Percentiles rank a stretch among this genome's conserved stretches.
phyloP scores from a whole-genome alignment of 441 rosid genomes.

The Kokia cookei region DNA sequence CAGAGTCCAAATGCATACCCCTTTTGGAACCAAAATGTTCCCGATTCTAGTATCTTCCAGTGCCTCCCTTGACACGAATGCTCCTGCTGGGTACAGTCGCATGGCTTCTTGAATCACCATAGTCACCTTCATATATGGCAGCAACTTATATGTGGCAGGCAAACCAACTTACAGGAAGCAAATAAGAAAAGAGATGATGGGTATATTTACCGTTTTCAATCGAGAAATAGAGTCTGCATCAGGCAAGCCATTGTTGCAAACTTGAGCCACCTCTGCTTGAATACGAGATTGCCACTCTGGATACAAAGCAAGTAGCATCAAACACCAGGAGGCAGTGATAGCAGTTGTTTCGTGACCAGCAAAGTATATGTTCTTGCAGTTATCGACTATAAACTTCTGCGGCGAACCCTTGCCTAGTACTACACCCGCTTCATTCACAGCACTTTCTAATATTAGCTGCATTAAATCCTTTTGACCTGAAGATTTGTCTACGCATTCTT shows the following conservation, averaged over 20 bases:
- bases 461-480: slow-evolving; percentile 43
- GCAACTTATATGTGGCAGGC: not conserved
- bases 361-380: slow-evolving; percentile 65
- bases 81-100: slow-evolving; percentile 60
- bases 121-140: slow-evolving; percentile 27
- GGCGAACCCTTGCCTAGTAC: slow-evolving; percentile 25
- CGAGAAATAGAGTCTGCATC: slow-evolving; percentile 32
- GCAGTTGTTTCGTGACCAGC: slow-evolving; percentile 61
- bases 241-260: slow-evolving; percentile 23
- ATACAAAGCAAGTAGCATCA: slow-evolving; percentile 57
- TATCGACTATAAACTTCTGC: slow-evolving; percentile 50
- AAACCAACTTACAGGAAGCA: not conserved
- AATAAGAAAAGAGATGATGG: not conserved
- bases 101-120: slow-evolving; percentile 58
- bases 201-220: slow-evolving; percentile 39
- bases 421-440: slow-evolving; percentile 23
- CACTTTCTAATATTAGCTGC: slow-evolving; percentile 57
- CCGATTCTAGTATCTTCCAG: slow-evolving; percentile 42
- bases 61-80: slow-evolving; percentile 60
- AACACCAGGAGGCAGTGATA: slow-evolving; percentile 54
- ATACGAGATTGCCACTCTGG: slow-evolving; percentile 60
- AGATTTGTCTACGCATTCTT: slow-evolving; percentile 18
- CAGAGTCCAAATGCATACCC: slow-evolving; percentile 52
- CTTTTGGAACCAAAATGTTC: slow-evolving; percentile 42
- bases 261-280: slow-evolving; percentile 33